These are phyloP conservation scores for Helicostylum pulchrum DNA, from an alignment of 192 early-diverging fungal species.

Conservation along the genomic window DNA sequence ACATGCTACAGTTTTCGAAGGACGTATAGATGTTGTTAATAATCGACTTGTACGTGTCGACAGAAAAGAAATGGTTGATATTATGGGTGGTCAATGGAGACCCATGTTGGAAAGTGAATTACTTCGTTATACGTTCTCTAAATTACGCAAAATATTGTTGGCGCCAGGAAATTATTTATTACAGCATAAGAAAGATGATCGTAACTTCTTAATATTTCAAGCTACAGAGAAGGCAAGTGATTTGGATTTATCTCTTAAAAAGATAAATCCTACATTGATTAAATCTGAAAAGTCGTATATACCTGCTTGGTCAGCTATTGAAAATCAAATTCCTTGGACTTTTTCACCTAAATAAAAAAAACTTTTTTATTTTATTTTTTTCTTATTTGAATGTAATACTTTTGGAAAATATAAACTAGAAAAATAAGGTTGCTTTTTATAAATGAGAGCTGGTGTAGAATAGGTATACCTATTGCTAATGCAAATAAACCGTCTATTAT, in stretches of 20 bases:
- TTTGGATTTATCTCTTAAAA: too few species aligned
- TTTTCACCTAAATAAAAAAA: conserved; percentile 19
- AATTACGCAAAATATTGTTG: too few species aligned
- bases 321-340: conserved; percentile 31
- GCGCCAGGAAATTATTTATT: too few species aligned
- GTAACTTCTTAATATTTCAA: too few species aligned
- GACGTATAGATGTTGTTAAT: conserved; percentile 30
- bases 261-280: conserved; percentile 6
- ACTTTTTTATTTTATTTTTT: too few species aligned
- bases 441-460: conserved; percentile 76
- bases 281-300: conserved; percentile 21
- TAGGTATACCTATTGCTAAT: conserved; percentile 91
- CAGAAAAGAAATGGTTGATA: conserved; percentile 27
- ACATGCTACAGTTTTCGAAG: conserved; percentile 32
- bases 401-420: conserved; percentile 81
- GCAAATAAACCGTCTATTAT: conserved; percentile 82
- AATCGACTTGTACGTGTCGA: conserved; percentile 25
- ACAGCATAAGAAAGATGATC: too few species aligned
- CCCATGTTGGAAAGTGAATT: conserved; percentile 30
- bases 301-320: conserved; percentile 30
- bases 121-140: conserved; percentile 4
- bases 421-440: conserved; percentile 84
- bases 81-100: conserved; percentile 33
- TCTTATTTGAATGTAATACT: too few species aligned
- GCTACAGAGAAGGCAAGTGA: not conserved